Evolutionary conservation across 2,329 filamentous ascomycete species (phyloP).

Genomic region (Pseudogymnoascus sp.): DNA sequence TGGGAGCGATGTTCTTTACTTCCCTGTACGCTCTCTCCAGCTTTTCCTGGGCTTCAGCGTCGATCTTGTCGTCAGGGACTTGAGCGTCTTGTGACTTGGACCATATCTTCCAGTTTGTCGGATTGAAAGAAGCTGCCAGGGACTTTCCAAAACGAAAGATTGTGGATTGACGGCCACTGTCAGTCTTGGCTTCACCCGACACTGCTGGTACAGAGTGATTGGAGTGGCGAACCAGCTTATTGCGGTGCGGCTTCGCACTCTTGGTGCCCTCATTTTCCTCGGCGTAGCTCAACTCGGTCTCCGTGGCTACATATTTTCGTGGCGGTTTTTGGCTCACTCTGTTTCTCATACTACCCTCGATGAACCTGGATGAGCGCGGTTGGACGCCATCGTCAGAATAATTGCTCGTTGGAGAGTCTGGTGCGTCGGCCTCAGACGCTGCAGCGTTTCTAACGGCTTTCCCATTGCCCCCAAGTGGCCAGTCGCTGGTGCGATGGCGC

Average conservation of each 20-base stretch:
- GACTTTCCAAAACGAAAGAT: conserved; percentile 49
- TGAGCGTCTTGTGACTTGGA: conserved; percentile 31
- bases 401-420: conserved; percentile 14
- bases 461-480: conserved; percentile 29
- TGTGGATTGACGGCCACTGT: conserved; percentile 33
- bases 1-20: conserved; percentile 42
- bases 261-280: neutral
- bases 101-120: conserved; percentile 39
- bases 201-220: neutral
- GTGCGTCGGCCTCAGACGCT: neutral
- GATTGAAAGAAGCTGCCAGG: conserved; percentile 45
- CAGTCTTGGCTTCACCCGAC: conserved; percentile 14
- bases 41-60: conserved; percentile 35
- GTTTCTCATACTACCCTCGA: conserved; percentile 83
- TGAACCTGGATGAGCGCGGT: conserved; percentile 52
- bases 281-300: neutral
- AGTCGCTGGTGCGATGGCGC: conserved; percentile 36
- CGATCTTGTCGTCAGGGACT: conserved; percentile 34
- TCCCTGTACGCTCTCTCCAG: conserved; percentile 45
- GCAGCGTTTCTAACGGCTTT: neutral
- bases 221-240: neutral
- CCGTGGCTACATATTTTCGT: conserved; percentile 19
- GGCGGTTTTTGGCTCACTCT: conserved; percentile 59
- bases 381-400: neutral
- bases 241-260: neutral